Evolutionary conservation across 2,329 filamentous ascomycete genomes (phyloP).

Genomic region (Onygenales sp.): DNA sequence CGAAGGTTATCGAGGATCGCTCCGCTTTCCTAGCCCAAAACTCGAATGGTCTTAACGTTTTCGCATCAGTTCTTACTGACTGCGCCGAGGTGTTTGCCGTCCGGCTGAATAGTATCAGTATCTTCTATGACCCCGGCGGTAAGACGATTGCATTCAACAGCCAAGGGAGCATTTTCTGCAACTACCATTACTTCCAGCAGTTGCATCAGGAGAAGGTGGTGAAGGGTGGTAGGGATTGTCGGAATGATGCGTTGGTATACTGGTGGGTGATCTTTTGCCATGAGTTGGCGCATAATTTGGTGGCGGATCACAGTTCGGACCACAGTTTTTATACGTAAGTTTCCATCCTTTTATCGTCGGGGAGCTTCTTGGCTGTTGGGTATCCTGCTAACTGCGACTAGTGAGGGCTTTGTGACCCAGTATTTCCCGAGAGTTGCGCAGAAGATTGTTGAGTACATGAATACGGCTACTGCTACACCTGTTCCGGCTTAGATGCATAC

Average conservation of each 20-base stretch:
- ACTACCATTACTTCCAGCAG: conserved; percentile 75
- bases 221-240: conserved; percentile 26
- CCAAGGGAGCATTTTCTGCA: conserved; percentile 83
- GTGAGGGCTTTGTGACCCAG: conserved; percentile 66
- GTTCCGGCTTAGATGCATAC: not conserved
- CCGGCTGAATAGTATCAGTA: conserved; percentile 59
- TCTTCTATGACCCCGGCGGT: conserved; percentile 74
- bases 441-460: conserved; percentile 32
- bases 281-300: conserved; percentile 90
- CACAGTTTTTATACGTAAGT: conserved; percentile 65
- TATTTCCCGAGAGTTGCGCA: conserved; percentile 64
- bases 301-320: conserved; percentile 63
- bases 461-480: not conserved
- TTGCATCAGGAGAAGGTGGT: conserved; percentile 54
- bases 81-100: conserved; percentile 66
- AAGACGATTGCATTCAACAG: conserved; percentile 89
- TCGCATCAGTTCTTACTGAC: conserved; percentile 60
- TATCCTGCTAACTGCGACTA: conserved; percentile 19
- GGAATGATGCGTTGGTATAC: conserved; percentile 64
- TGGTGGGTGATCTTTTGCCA: conserved; percentile 97
- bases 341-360: too few relatives aligned
- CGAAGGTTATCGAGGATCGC: conserved; percentile 43
- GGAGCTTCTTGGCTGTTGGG: not conserved
- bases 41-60: conserved; percentile 54
- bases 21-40: conserved; percentile 54